Conservation (phyloP, 2,329 filamentous ascomycete species). For the Calonectria leucothoes region DNA sequence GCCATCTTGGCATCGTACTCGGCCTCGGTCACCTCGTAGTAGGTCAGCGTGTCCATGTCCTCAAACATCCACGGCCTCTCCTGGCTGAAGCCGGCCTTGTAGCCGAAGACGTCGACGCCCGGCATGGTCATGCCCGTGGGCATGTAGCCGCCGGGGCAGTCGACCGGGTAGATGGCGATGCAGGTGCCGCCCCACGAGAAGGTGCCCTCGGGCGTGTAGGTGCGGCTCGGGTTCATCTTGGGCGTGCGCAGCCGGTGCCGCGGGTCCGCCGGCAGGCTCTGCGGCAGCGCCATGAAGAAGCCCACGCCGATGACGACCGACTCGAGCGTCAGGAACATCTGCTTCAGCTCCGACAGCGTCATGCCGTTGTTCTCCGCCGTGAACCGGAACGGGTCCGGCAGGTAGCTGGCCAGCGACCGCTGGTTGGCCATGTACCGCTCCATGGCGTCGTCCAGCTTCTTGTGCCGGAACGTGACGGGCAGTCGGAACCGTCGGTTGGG, state of each 20-base stretch:
- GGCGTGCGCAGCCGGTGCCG: conserved; percentile 46
- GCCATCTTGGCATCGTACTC: conserved; percentile 44
- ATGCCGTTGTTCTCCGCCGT: conserved; percentile 51
- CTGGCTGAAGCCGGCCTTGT: conserved; percentile 43
- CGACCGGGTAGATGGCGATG: conserved; percentile 51
- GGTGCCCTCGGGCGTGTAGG: conserved; percentile 50
- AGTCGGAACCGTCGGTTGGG: conserved; percentile 41
- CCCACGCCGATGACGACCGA: conserved; percentile 44
- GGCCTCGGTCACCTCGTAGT: conserved; percentile 47
- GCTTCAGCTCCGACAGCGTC: conserved; percentile 44
- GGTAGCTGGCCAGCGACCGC: conserved; percentile 67
- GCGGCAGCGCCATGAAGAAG: conserved; percentile 53
- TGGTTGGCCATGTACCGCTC: conserved; percentile 70
- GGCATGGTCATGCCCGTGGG: conserved; percentile 47
- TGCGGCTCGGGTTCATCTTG: conserved; percentile 49
- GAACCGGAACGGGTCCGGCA: conserved; percentile 70
- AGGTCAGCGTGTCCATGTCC: conserved; percentile 49
- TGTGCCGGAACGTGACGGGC: conserved; percentile 46
- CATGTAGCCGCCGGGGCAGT: conserved; percentile 54
- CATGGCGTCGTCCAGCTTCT: conserved; percentile 48
- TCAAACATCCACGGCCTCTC: conserved; percentile 51
- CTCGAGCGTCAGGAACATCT: conserved; percentile 44
- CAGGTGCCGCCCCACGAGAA: conserved; percentile 51
- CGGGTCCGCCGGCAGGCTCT: conserved; percentile 45
- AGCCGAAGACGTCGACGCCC: conserved; percentile 49